Conservation (phyloP, 202 grass and related monocot species). For the Dendrocalamus latiflorus region DNA sequence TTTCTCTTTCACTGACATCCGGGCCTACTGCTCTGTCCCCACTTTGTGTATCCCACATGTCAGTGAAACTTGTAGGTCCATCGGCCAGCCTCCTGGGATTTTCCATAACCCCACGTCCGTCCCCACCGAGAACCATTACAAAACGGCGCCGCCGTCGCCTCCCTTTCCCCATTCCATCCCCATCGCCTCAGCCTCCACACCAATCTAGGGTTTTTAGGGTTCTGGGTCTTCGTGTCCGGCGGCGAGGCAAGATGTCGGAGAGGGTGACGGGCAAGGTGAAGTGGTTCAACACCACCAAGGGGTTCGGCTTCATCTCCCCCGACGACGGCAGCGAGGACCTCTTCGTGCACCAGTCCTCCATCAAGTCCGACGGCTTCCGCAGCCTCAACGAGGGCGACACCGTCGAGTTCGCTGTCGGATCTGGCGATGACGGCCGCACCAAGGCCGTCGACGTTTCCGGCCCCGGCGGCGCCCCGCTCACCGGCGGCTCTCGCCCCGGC, state of each 20-base stretch:
- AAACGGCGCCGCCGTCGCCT: background rate
- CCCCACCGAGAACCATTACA: background rate
- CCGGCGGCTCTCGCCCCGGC: constrained; percentile 24
- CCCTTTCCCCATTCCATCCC: background rate
- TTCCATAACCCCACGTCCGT: background rate
- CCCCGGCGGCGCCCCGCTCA: constrained; percentile 52
- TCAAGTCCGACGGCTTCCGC: constrained; percentile 39
- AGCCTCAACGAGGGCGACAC: constrained; percentile 15
- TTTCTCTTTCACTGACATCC: too few species aligned
- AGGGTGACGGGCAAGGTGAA: constrained; percentile 29
- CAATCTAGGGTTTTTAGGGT: constrained; percentile 3
- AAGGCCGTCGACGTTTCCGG: constrained; percentile 69
- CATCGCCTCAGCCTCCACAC: background rate
- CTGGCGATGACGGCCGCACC: constrained; percentile 9
- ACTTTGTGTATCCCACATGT: too few species aligned
- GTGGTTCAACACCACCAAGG: constrained; percentile 45
- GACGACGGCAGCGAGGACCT: too few species aligned
- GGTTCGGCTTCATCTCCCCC: constrained; percentile 44
- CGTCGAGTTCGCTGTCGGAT: constrained; percentile 25
- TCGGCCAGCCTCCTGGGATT: background rate
- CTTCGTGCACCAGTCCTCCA: constrained; percentile 38
- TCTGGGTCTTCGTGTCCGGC: background rate
- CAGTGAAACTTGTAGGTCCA: background rate
- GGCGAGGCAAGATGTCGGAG: background rate
- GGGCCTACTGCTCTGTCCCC: too few species aligned